Base-by-base conservation (phyloP, 2,329 filamentous ascomycete species). In the Didymella arachidicola region DNA sequence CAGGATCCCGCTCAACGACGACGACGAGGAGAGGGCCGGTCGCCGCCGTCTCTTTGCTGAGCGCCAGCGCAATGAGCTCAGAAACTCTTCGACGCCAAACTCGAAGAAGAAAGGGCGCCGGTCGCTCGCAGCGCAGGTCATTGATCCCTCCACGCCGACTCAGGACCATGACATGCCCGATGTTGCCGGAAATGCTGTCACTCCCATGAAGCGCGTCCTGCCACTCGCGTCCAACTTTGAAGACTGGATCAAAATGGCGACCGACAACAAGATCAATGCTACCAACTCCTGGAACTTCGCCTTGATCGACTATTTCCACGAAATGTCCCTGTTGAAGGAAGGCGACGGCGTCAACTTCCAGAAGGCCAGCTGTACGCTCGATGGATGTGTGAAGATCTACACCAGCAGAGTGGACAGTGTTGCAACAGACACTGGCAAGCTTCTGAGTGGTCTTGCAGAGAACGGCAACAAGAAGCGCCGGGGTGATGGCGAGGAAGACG, bases 231-330 rank as follows among this genome's bases (percentile, higher is more conserved):
- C 95, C 72, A 99, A 99, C 79, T 99, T 98, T 71, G 95, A 99
- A 77, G 95, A 99, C 77, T 98, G 94, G 95, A 98, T 99, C 93
- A 99, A 98, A 84, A 96, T 99, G 93, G 95, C 95, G 2, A 98
- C 95, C 16, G 95, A 99, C 81, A 99, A 99, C 71, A 84, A 83
- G 76, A 99, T 99, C 83, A 99, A 98, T 76, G 94, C 95, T 47
- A 88, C 90, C 59, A 99, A 99, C 78, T 97, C 93, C 29, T 99
- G 95, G 95, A 98, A 98, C 78, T 98, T 99, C 79, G 95, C 95
- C n/a, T 86, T 99, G 18, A 99, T 99, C 74, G 95, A 99, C 78
- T 99, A 99, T 79, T 99, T 99, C 72, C 94, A 99, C 78, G 95
- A 99, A 73, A 98, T 99, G 95, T 97, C 93, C 1, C 81, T 99